Evolutionary conservation across 2,329 filamentous ascomycete species (phyloP), one percentile per base, ranked within the genome.

Genomic region (Botryotinia convoluta): DNA sequence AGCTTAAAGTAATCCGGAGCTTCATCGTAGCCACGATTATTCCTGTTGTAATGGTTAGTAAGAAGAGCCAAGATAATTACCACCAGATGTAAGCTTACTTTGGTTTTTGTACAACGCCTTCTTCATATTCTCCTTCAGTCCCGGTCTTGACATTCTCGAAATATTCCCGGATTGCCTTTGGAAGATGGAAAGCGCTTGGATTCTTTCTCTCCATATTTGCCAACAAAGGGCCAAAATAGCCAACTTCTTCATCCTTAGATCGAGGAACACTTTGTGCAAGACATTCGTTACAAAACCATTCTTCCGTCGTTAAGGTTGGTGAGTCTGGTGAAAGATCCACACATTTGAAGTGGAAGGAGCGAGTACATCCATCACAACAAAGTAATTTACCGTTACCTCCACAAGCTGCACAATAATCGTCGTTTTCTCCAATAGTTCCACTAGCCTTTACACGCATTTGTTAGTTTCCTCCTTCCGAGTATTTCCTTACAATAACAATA

Each of bases 341-440:
- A 82, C 96, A 98, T 74, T 89, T 87, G 81, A 96, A 94, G 83
- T 98, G 96, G 83, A 97, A 98, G 9, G 95, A 93, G 77, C 93
- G 90, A 74, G 91, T 89, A 84, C 96, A 99, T 75, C 92, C 93
- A 84, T 98, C 96, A 83, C 96, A 99, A 84, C 95, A 98, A 77
- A 98, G 87, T 76, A 99, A 88, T 78, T 94, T 90, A 73, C 95
- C 95, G 77, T 90, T 92, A 76, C 92, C 92, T 79, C 91, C 90
- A 84, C 96, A 99, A 63, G 94, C 90, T 75, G 91, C 91, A 84
- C 95, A 99, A 80, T 92, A 92, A 82, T 98, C 95, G 82, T 96
- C 93, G 82, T 97, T 97, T 75, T 97, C 92, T 77, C 89, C 85
- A 86, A 88, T 81, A 71, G 44, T 81, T 77, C 88, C 85, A 86